phyloP scores from a whole-genome alignment of 2,329 filamentous ascomycete species.

The Diplodia scrobiculata region DNA sequence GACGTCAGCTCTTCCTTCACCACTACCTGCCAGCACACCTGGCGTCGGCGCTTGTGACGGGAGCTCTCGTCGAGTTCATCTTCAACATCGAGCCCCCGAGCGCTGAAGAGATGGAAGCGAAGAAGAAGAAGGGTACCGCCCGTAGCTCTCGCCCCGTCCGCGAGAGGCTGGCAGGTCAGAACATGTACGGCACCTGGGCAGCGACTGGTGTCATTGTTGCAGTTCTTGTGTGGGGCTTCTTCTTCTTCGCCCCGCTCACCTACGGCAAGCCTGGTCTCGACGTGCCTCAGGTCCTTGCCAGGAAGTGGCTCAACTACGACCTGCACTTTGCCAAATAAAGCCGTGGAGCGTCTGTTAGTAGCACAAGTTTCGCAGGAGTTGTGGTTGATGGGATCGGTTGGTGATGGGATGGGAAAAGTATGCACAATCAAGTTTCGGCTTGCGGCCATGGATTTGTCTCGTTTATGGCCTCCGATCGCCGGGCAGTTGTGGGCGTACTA shows the following conservation, averaged over 20 bases:
- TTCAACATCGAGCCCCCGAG: conserved; percentile 80
- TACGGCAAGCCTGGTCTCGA: conserved; percentile 90
- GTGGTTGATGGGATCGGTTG: not conserved
- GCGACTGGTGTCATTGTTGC: conserved; percentile 70
- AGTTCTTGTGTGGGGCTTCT: conserved; percentile 74
- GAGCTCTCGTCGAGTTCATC: conserved; percentile 90
- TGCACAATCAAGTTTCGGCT: not conserved
- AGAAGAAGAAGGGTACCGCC: conserved; percentile 37
- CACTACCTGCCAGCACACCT: conserved; percentile 96
- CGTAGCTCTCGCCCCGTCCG: conserved; percentile 65
- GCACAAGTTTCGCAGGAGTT: conserved; percentile 2
- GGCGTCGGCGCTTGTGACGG: conserved; percentile 85
- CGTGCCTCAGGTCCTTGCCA: conserved; percentile 73
- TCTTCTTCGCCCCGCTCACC: conserved; percentile 91
- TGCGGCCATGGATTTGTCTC: not conserved
- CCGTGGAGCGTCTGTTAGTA: no score
- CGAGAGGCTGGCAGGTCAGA: conserved; percentile 79
- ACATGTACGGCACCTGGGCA: conserved; percentile 75
- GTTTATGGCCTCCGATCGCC: not conserved
- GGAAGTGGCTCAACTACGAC: conserved; percentile 97
- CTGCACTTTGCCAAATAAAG: conserved; percentile 95
- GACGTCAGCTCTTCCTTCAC: conserved; percentile 94
- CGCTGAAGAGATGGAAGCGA: conserved; percentile 41
- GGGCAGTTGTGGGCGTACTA: not conserved
- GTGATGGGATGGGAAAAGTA: not conserved